These are phyloP conservation scores for Articulospora tetracladia DNA, from an alignment of 495 filamentous ascomycete species.

Conservation along the genomic window DNA sequence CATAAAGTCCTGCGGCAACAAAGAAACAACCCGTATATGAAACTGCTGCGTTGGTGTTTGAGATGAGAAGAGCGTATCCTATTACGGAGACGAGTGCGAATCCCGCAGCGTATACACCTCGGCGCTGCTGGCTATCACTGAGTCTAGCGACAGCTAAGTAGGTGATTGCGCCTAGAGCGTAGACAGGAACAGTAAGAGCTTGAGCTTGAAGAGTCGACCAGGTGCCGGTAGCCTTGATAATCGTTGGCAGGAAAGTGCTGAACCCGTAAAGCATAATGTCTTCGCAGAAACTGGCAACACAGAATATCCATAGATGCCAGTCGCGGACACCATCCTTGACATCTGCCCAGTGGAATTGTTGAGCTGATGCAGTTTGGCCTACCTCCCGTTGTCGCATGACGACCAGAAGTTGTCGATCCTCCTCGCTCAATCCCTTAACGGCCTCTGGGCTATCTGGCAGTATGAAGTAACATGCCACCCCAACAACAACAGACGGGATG, in stretches of 20 bases:
- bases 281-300: constrained; percentile 60
- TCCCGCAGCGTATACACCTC: constrained; percentile 55
- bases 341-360: constrained; percentile 50
- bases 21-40: constrained; percentile 68
- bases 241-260: constrained; percentile 74
- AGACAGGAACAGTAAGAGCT: constrained; percentile 76
- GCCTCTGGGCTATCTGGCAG: constrained; percentile 62
- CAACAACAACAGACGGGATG: constrained; percentile 43
- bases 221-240: constrained; percentile 59
- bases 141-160: constrained; percentile 60
- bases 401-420: constrained; percentile 51
- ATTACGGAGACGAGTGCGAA: constrained; percentile 58
- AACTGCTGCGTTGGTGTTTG: constrained; percentile 52
- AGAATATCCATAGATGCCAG: constrained; percentile 63
- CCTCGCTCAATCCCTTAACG: constrained; percentile 34
- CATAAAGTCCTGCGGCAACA: constrained; percentile 68
- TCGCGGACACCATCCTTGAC: constrained; percentile 46
- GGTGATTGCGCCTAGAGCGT: constrained; percentile 60
- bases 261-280: constrained; percentile 77
- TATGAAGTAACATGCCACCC: constrained; percentile 50
- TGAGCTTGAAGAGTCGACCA: constrained; percentile 63
- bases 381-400: constrained; percentile 44
- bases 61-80: constrained; percentile 65
- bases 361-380: constrained; percentile 55
- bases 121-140: constrained; percentile 56